These are phyloP conservation scores for Pterocarpus macrocarpus DNA, from an alignment of 306 rosid species.

Conservation along the genomic window DNA sequence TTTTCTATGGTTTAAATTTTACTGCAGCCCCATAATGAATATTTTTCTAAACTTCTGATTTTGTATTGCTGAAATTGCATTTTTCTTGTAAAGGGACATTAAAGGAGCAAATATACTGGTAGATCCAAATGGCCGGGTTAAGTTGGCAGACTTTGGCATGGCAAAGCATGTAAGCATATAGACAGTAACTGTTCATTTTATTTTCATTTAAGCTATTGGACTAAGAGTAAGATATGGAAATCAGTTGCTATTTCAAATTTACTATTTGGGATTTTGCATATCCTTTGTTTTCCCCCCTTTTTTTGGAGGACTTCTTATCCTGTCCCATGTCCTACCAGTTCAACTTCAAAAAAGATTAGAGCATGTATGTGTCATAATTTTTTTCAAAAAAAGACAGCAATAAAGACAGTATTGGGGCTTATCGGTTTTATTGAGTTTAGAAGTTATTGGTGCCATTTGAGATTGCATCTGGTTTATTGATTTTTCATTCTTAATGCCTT, in stretches of 20 bases:
- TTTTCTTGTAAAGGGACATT: slow-evolving; percentile 75
- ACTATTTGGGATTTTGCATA: neutral
- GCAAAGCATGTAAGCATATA: slow-evolving; percentile 87
- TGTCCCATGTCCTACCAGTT: neutral
- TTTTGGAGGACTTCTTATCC: slow-evolving; percentile 10
- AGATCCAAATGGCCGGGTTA: slow-evolving; percentile 87
- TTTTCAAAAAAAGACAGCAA: neutral
- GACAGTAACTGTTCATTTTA: slow-evolving; percentile 17
- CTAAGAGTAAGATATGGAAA: slow-evolving; percentile 21
- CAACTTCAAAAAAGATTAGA: neutral
- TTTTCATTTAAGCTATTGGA: slow-evolving; percentile 23
- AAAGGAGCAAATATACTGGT: slow-evolving; percentile 96
- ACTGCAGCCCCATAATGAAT: slow-evolving; percentile 25
- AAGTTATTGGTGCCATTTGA: neutral
- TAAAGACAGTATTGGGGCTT: neutral
- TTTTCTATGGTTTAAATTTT: slow-evolving; percentile 18
- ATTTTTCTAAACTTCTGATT: slow-evolving; percentile 25
- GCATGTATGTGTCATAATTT: neutral
- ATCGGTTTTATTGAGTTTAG: slow-evolving; percentile 2
- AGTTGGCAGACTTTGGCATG: slow-evolving; percentile 98
- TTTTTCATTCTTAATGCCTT: neutral
- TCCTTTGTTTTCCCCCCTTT: neutral
- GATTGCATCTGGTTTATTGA: neutral
- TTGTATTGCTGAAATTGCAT: slow-evolving; percentile 28
- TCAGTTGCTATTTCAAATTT: slow-evolving; percentile 15